These are phyloP conservation scores for Metschnikowia proteae DNA, from an alignment of 805 yeast genomes.

Conservation along the genomic window DNA sequence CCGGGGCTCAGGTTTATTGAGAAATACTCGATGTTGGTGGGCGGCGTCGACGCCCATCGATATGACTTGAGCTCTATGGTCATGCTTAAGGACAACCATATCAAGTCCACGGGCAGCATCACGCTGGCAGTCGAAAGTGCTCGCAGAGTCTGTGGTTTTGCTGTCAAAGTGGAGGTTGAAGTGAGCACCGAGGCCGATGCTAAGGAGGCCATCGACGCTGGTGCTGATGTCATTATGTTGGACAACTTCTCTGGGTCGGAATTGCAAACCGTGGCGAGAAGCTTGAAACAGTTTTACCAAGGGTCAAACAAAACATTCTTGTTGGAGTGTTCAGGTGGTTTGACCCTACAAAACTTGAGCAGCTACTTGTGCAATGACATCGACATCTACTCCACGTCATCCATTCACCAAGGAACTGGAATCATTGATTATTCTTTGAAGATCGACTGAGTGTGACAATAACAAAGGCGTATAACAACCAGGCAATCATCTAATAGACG, in stretches of 20 bases:
- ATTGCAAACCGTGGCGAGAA: slow-evolving; percentile 60
- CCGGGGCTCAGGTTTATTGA: slow-evolving; percentile 89
- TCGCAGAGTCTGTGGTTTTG: slow-evolving; percentile 78
- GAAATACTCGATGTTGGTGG: slow-evolving; percentile 91
- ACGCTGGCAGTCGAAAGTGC: slow-evolving; percentile 79
- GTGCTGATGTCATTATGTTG: slow-evolving; percentile 94
- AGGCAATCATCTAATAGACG: slow-evolving; percentile 30
- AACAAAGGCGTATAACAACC: neutral
- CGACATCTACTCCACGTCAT: slow-evolving; percentile 86
- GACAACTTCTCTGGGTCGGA: slow-evolving; percentile 77
- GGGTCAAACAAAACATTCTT: slow-evolving; percentile 49
- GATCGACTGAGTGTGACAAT: slow-evolving; percentile 28
- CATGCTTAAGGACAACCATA: slow-evolving; percentile 92
- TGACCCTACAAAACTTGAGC: slow-evolving; percentile 63
- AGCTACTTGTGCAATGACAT: slow-evolving; percentile 70
- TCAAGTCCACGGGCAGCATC: slow-evolving; percentile 90
- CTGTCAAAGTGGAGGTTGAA: slow-evolving; percentile 89
- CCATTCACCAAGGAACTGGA: slow-evolving; percentile 88
- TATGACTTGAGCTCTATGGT: slow-evolving; percentile 92
- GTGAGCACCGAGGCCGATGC: slow-evolving; percentile 85
- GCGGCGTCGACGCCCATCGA: slow-evolving; percentile 91
- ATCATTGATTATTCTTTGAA: slow-evolving; percentile 83
- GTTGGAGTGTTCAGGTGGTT: slow-evolving; percentile 91
- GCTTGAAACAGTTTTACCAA: slow-evolving; percentile 55
- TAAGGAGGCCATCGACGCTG: slow-evolving; percentile 86